A percentile compares a stretch with the other conserved stretches of the same genome.
phyloP scores from a whole-genome alignment of 345 rosid species.

The Jatropha curcas region DNA sequence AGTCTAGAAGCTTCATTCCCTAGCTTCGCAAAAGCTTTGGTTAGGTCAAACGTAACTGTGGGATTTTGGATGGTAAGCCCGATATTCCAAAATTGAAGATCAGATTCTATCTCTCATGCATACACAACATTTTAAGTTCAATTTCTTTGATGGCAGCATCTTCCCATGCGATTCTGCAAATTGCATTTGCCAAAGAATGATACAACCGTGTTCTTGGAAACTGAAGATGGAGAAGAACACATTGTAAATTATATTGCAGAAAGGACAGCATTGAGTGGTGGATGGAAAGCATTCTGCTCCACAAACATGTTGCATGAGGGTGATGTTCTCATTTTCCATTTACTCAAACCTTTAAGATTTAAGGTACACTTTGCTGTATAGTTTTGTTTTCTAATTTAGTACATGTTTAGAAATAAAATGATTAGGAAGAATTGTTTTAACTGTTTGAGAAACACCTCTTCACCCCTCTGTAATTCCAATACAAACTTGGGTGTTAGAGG shows the following conservation, averaged over 20 bases:
- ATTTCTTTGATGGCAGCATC: constrained; percentile 36
- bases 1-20: constrained; percentile 35
- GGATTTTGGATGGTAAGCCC: constrained; percentile 50
- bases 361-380: constrained; percentile 30
- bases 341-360: constrained; percentile 38
- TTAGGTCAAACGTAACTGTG: constrained; percentile 42
- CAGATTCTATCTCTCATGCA: neutral
- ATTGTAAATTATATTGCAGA: constrained; percentile 41
- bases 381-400: neutral
- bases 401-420: neutral
- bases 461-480: neutral
- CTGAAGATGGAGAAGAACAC: constrained; percentile 38
- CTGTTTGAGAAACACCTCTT: neutral
- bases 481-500: neutral
- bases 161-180: constrained; percentile 53
- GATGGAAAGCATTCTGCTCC: constrained; percentile 48
- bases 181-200: constrained; percentile 42
- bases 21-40: constrained; percentile 45
- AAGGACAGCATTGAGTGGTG: constrained; percentile 52
- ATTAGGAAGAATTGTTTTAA: constrained; percentile 5
- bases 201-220: constrained; percentile 31
- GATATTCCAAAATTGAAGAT: constrained; percentile 16
- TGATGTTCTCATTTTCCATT: constrained; percentile 49
- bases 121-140: constrained; percentile 6
- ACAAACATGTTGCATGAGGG: constrained; percentile 40